Conservation (phyloP, 2,329 filamentous ascomycete genomes). For the Aureobasidium sp. region DNA sequence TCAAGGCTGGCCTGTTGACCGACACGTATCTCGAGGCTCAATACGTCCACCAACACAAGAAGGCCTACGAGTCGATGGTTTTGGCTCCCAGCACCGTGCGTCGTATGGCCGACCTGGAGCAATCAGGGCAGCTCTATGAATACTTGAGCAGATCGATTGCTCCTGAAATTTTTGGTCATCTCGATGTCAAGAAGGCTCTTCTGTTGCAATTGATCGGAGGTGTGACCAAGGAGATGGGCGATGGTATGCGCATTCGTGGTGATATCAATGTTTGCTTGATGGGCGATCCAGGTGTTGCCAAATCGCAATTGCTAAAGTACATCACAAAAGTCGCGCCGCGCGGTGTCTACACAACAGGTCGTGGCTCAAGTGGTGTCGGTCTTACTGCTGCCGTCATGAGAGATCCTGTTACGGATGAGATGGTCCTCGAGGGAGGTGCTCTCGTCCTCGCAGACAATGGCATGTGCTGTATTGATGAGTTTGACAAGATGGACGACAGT, state of each 20-base stretch:
- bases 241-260: conserved; percentile 97
- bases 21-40: conserved; percentile 97
- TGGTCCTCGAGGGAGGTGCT: conserved; percentile 68
- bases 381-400: conserved; percentile 71
- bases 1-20: conserved; percentile 89
- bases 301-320: conserved; percentile 88
- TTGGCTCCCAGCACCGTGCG: conserved; percentile 73
- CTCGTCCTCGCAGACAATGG: conserved; percentile 67
- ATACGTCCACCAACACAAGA: conserved; percentile 91
- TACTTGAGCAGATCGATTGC: conserved; percentile 93
- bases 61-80: conserved; percentile 87
- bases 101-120: conserved; percentile 77
- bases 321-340: conserved; percentile 96
- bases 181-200: conserved; percentile 96
- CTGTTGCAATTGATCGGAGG: conserved; percentile 92
- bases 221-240: conserved; percentile 92
- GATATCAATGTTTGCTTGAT: conserved; percentile 98
- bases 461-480: conserved; percentile 73
- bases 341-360: conserved; percentile 69
- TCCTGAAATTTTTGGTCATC: conserved; percentile 91
- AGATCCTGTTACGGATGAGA: conserved; percentile 64
- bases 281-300: conserved; percentile 99
- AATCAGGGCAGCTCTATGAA: conserved; percentile 89
- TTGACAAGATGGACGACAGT: conserved; percentile 72
- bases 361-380: conserved; percentile 69